Percentiles rank a stretch among this genome's conserved stretches.
Evolutionary conservation across 2,329 filamentous ascomycete genomes (phyloP).

Genomic region (Fusarium tjaetaba): DNA sequence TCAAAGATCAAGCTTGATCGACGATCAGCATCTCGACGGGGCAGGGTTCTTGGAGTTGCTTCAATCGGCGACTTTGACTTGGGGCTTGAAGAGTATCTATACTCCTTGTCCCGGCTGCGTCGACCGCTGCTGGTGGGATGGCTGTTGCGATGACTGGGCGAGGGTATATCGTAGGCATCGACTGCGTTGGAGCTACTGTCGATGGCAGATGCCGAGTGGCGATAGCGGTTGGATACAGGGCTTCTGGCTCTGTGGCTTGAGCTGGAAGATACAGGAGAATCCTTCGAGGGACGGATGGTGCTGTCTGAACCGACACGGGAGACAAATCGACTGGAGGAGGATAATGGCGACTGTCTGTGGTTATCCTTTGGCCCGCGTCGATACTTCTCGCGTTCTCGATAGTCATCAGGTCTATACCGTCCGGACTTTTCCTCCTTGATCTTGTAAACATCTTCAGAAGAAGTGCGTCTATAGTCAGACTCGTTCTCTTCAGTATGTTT

Average conservation of each 20-base stretch:
- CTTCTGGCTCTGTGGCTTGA: slow-evolving; percentile 31
- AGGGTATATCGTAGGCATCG: slow-evolving; percentile 27
- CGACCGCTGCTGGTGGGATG: slow-evolving; percentile 21
- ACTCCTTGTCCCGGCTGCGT: slow-evolving; percentile 42
- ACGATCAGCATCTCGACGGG: slow-evolving; percentile 22
- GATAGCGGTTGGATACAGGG: slow-evolving; percentile 35
- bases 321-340: slow-evolving; percentile 22
- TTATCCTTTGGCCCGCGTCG: slow-evolving; percentile 30
- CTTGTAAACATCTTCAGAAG: slow-evolving; percentile 29
- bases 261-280: slow-evolving; percentile 16
- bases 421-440: slow-evolving; percentile 27
- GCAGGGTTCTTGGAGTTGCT: slow-evolving; percentile 27
- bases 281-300: slow-evolving; percentile 24
- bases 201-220: slow-evolving; percentile 28
- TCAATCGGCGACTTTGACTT: slow-evolving; percentile 22
- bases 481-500: slow-evolving; percentile 36
- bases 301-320: slow-evolving; percentile 32
- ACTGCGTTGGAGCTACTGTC: slow-evolving; percentile 10
- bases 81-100: slow-evolving; percentile 43
- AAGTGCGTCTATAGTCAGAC: slow-evolving; percentile 6
- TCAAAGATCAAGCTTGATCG: slow-evolving; percentile 33
- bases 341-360: slow-evolving; percentile 24
- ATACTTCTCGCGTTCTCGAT: slow-evolving; percentile 29
- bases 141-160: slow-evolving; percentile 11
- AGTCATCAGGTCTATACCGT: slow-evolving; percentile 33